These are phyloP conservation scores for Phytophthora sojae DNA, from an alignment of 352 stramenopile genomes.

Conservation along the genomic window DNA sequence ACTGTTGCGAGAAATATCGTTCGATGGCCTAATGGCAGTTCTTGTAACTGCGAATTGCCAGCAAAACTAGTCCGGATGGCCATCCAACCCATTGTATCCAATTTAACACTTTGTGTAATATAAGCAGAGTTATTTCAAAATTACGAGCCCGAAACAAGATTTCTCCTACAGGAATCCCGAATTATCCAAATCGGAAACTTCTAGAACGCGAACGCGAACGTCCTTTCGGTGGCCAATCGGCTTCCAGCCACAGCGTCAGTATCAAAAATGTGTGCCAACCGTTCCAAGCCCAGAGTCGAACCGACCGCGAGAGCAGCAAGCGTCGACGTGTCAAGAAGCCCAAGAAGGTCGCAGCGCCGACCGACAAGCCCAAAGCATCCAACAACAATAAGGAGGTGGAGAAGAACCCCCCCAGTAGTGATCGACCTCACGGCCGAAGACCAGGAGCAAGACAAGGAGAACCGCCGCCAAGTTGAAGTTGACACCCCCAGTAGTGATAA, in stretches of 20 bases:
- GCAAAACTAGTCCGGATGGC: too few relatives aligned
- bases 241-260: constrained; percentile 4
- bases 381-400: constrained; percentile 1
- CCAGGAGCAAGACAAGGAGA: not conserved
- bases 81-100: too few relatives aligned
- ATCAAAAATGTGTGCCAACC: constrained; percentile 26
- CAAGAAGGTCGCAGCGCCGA: constrained; percentile 9
- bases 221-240: constrained; percentile 16
- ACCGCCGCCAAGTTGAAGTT: constrained; percentile 6
- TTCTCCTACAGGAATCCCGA: too few relatives aligned
- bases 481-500: not conserved
- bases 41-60: too few relatives aligned
- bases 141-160: too few relatives aligned
- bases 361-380: not conserved
- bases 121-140: too few relatives aligned
- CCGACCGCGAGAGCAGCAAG: constrained; percentile 11
- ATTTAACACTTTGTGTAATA: too few relatives aligned
- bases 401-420: constrained; percentile 1
- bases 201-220: constrained; percentile 23
- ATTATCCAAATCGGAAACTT: constrained; percentile 14
- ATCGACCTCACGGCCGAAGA: constrained; percentile 31
- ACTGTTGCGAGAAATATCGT: too few relatives aligned
- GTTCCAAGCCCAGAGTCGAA: constrained; percentile 18
- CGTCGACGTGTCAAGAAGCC: constrained; percentile 2
- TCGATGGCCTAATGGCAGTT: too few relatives aligned